Percentiles rank a stretch among this genome's conserved stretches.
These are phyloP conservation scores for Leccinum longicurvipes DNA, from an alignment of 768 basidiomycete genomes.

Conservation along the genomic window DNA sequence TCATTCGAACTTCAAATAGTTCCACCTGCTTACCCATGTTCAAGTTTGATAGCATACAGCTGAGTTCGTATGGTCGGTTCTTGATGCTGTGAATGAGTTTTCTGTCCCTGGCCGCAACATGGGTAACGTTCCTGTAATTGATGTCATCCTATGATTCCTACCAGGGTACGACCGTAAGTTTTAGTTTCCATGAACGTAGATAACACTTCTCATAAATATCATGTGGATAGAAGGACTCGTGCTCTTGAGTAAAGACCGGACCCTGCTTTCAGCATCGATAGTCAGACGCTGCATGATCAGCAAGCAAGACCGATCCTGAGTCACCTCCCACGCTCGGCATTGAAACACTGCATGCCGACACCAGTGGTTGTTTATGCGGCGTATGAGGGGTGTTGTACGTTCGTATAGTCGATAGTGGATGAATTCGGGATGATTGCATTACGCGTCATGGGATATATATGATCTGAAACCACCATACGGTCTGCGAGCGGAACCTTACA, in stretches of 20 bases:
- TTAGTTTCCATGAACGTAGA: neutral
- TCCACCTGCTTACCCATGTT: too few relatives aligned
- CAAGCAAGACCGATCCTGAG: neutral
- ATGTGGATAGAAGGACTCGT: neutral
- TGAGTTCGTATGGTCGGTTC: neutral
- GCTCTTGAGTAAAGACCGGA: neutral
- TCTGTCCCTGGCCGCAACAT: neutral
- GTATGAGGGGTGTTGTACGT: neutral
- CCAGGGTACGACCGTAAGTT: neutral
- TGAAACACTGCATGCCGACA: neutral
- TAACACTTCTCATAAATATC: neutral
- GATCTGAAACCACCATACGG: neutral
- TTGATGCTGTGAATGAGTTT: neutral
- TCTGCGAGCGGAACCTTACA: neutral
- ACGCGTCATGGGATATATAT: neutral
- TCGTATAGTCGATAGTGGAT: neutral
- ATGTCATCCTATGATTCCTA: neutral
- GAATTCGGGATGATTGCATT: neutral
- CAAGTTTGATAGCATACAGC: neutral
- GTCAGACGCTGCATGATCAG: too few relatives aligned
- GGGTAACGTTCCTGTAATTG: neutral
- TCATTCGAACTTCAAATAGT: neutral
- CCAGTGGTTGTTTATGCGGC: neutral
- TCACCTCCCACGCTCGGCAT: neutral
- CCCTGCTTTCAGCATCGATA: neutral